Evolutionary conservation across 495 filamentous ascomycete genomes (phyloP).

Genomic region (Immersiella caudata): DNA sequence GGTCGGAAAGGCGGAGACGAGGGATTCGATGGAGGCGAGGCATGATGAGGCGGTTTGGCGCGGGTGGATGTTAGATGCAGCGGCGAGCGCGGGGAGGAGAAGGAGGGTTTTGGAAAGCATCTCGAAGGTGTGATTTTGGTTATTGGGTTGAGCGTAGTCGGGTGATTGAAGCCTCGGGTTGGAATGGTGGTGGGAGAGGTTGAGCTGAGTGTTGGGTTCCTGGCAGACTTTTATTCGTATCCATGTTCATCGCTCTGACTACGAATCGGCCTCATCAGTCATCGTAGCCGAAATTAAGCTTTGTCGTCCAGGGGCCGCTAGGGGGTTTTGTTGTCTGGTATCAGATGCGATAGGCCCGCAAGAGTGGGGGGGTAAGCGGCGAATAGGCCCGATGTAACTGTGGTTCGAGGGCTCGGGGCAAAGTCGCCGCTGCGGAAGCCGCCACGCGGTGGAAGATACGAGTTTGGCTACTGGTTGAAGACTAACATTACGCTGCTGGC

Average conservation of each 20-base stretch:
- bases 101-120: neutral
- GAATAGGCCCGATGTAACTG: slow-evolving; percentile 2
- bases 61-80: neutral
- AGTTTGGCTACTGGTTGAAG: no score
- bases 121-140: neutral
- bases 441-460: no score
- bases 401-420: no score
- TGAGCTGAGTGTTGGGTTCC: neutral
- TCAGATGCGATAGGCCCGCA: neutral
- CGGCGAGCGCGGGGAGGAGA: neutral
- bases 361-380: slow-evolving; percentile 6
- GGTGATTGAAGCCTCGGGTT: neutral
- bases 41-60: slow-evolving; percentile 13
- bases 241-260: neutral
- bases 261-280: neutral
- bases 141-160: no score
- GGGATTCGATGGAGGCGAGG: slow-evolving; percentile 2
- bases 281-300: slow-evolving; percentile 11
- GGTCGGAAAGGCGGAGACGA: slow-evolving; percentile 3
- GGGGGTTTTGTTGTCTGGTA: neutral
- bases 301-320: neutral
- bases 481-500: no score
- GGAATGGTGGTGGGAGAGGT: neutral
- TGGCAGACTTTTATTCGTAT: neutral
- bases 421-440: no score